A percentile compares a stretch with the other conserved stretches of the same genome.
phyloP scores from a whole-genome alignment of 495 filamentous ascomycete genomes.

The Mycothermus thermophilus region DNA sequence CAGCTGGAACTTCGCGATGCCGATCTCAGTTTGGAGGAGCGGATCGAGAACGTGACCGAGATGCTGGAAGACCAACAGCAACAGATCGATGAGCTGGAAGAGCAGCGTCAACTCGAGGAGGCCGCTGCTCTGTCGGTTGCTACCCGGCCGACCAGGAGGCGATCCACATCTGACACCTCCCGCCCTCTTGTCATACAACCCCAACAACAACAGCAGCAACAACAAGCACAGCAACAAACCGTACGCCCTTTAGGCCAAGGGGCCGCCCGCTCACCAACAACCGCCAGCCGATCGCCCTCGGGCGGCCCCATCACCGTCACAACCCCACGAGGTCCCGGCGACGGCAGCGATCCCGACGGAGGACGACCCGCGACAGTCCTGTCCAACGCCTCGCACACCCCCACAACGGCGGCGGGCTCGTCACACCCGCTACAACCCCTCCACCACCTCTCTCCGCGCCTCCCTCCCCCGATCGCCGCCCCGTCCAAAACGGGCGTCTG shows the following conservation, averaged over 20 bases:
- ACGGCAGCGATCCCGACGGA: conserved; percentile 7
- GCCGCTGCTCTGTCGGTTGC: too few species aligned
- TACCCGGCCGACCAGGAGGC: conserved; percentile 13
- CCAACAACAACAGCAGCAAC: too few species aligned
- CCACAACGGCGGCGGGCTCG: too few species aligned
- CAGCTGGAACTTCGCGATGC: conserved; percentile 38
- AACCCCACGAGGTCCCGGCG: not conserved
- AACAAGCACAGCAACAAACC: too few species aligned
- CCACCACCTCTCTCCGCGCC: conserved; percentile 9
- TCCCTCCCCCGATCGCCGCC: conserved; percentile 1
- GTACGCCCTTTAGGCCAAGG: conserved; percentile 21
- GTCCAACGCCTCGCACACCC: not conserved
- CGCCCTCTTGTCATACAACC: conserved; percentile 16
- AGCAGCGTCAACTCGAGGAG: conserved; percentile 4
- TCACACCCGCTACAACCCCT: not conserved
- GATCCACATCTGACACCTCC: conserved; percentile 22
- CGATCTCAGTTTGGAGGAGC: conserved; percentile 37
- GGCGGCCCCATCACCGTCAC: conserved; percentile 6
- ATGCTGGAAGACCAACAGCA: conserved; percentile 21
- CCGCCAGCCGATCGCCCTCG: conserved; percentile 11
- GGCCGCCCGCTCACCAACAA: conserved; percentile 12
- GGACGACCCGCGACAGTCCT: not conserved
- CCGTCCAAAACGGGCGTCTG: conserved; percentile 26
- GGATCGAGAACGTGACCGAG: conserved; percentile 35
- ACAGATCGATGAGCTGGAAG: too few species aligned